phyloP scores from a whole-genome alignment of 805 yeast genomes.

The Schizosaccharomyces japonicus region DNA sequence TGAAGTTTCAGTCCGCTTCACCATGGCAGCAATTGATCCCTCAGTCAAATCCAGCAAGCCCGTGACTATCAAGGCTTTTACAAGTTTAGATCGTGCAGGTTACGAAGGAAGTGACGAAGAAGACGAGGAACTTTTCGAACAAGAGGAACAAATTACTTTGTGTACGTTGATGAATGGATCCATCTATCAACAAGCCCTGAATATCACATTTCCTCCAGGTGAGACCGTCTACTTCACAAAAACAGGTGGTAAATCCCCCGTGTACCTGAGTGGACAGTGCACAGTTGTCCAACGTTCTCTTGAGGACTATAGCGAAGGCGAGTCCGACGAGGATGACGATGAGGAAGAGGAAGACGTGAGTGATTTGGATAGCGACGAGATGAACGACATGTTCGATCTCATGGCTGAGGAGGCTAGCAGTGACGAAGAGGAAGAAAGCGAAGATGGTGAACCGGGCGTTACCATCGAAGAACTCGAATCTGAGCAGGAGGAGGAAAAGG shows the following conservation, averaged over 20 bases:
- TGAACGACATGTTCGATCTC: slow-evolving; percentile 5
- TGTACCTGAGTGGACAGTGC: slow-evolving; percentile 53
- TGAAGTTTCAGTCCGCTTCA: slow-evolving; percentile 32
- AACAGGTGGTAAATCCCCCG: slow-evolving; percentile 57
- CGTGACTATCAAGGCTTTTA: slow-evolving; percentile 65
- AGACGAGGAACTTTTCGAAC: slow-evolving; percentile 14
- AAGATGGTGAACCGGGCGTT: slow-evolving; percentile 14
- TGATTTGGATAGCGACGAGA: slow-evolving; percentile 15
- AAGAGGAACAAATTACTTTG: slow-evolving; percentile 34
- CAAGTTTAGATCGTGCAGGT: slow-evolving; percentile 9
- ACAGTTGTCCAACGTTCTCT: slow-evolving; percentile 35
- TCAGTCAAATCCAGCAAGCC: slow-evolving; percentile 44
- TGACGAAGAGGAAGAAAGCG: slow-evolving; percentile 17
- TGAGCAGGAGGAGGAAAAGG: slow-evolving; percentile 18
- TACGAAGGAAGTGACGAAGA: slow-evolving; percentile 17
- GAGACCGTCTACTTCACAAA: slow-evolving; percentile 88
- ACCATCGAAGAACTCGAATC: slow-evolving; percentile 12
- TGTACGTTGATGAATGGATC: slow-evolving; percentile 71
- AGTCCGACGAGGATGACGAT: slow-evolving; percentile 20
- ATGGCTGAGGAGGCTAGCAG: slow-evolving; percentile 7
- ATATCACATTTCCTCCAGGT: slow-evolving; percentile 71
- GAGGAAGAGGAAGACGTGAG: slow-evolving; percentile 21
- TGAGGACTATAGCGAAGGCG: slow-evolving; percentile 9
- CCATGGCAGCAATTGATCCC: slow-evolving; percentile 91
- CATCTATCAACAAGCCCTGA: slow-evolving; percentile 58